Percentiles rank a stretch among this genome's conserved stretches.
Conservation (phyloP, 2,329 filamentous ascomycete genomes). For the Pseudocercospora pini-densiflorae region DNA sequence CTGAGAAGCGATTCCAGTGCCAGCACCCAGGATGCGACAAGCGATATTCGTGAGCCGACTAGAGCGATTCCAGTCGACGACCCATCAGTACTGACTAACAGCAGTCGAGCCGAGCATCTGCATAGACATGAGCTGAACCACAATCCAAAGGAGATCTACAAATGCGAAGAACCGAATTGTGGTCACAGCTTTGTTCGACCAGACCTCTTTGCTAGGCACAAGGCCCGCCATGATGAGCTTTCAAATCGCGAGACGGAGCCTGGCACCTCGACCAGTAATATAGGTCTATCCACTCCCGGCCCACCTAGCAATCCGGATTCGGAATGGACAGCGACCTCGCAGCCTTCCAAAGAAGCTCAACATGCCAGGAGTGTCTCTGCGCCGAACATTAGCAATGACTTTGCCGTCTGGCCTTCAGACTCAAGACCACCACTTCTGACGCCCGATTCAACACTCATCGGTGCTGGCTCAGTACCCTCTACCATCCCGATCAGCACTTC, state of each 20-base stretch:
- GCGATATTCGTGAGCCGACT: constrained; percentile 70
- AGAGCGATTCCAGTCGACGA: not conserved
- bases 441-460: constrained; percentile 11
- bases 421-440: constrained; percentile 15
- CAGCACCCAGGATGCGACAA: constrained; percentile 85
- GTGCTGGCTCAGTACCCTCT: not conserved
- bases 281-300: not conserved
- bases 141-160: constrained; percentile 88
- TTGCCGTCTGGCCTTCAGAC: constrained; percentile 6
- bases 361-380: not conserved
- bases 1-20: constrained; percentile 72
- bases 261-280: not conserved
- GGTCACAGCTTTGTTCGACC: constrained; percentile 89
- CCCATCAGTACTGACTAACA: not conserved
- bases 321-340: not conserved
- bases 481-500: not conserved
- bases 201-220: constrained; percentile 75
- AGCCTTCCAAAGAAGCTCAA: not conserved
- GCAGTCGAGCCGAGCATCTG: constrained; percentile 78
- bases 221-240: constrained; percentile 44
- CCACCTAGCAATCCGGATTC: not conserved
- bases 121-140: constrained; percentile 95
- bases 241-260: constrained; percentile 61
- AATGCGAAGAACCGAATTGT: constrained; percentile 87
- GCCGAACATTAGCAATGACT: not conserved